Base-by-base conservation (phyloP, 1,139 yeast genomes). In the Taphrina populina region DNA sequence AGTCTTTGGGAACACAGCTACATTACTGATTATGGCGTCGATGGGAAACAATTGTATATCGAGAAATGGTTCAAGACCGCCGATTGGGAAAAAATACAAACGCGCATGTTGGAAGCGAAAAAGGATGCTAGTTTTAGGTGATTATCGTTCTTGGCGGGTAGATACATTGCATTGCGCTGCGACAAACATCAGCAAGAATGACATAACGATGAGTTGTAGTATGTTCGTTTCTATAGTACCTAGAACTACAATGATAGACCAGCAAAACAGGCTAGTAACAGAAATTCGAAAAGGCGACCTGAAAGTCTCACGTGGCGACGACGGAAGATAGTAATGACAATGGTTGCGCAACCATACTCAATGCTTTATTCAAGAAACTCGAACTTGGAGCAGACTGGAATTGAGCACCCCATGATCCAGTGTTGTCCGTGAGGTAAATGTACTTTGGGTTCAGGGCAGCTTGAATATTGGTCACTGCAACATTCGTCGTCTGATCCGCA, bases 1-100 rank as follows among this genome's bases (percentile, higher is more conserved):
- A 87, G 82, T 69, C 76, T 85, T 62, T 90, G 97, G 96, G 95
- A 90, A 68, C 80, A 82, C 62, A 88, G 96, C 20, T 92, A 83
- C 69, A 66, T 88, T 55, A 71, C 78, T 19, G 98, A 92, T 69
- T 92, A 83, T 70, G 96, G 96, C 27, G 77, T 87, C 53, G 76
- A 73, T 52, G 95, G 95, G 39, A 84, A 82, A 71, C 76, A 79
- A 32, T 79, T 81, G 61, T 92, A 85, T 69, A 76, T 92, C 65
- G 80, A 79, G 60, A 83, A 81, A 57, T 80, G 85, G 67, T 84
- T 95, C 83, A 77, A 82, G 52, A 77, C 87, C 63, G 78, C 90
- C 63, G 81, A 92, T 71, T 92, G 98, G 98, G 79, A 82, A 59
- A 90, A 85, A 53, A 80, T 90, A 52, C 84, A 82, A 68, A 74